Evolutionary conservation across 352 stramenopile genomes (phyloP), one percentile per base, ranked within the genome.

Genomic region (Phytophthora nicotianae): DNA sequence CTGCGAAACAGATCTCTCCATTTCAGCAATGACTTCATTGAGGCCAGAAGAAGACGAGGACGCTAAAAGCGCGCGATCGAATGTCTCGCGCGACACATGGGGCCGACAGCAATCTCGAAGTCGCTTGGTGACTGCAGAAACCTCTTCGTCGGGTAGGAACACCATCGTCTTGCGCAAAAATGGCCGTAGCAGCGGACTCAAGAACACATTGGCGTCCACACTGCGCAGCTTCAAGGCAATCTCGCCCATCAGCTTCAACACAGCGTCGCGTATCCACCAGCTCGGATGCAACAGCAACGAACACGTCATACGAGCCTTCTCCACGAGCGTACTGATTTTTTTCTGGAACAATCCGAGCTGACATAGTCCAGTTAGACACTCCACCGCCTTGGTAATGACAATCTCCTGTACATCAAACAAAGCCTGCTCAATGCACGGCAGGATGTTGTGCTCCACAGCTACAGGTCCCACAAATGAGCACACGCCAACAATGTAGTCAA

Each of bases 361-460:
- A 33, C 97, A 91, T 14, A 99, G 72, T 6, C 91, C 75, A 20
- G 77, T 85, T 13, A 99, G 73, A 56, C 95, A 99, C 19, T 88
- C 75, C 2, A 99, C 71, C 17, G 96, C 96, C 47, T 96, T 90
- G 1, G 84, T 93, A 26, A 99, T 96, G 11, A 99, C 97, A 43
- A 96, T 89, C 51, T 99, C 96, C 68, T 98, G 89, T 2, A 95
- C 86, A 79, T 99, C 97, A 50, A 98, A 97, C 1, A 99, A 82
- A 7, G 93, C 96, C 62, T 98, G 96, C 70, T 99, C 97, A 46
- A 99, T 95, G 65, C 96, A 99, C 20, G 97, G 97, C 20, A 99
- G 58, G 37, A 99, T 97, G 77, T 99, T 99, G 24, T 98, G 83
- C 69, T 98, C 95, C 0, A 98, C 96, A 1, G 85, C 89, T 16